A percentile compares a stretch with the other conserved stretches of the same genome.
phyloP scores from a whole-genome alignment of 106 monocot genomes.

The Narthecium ossifragum region DNA sequence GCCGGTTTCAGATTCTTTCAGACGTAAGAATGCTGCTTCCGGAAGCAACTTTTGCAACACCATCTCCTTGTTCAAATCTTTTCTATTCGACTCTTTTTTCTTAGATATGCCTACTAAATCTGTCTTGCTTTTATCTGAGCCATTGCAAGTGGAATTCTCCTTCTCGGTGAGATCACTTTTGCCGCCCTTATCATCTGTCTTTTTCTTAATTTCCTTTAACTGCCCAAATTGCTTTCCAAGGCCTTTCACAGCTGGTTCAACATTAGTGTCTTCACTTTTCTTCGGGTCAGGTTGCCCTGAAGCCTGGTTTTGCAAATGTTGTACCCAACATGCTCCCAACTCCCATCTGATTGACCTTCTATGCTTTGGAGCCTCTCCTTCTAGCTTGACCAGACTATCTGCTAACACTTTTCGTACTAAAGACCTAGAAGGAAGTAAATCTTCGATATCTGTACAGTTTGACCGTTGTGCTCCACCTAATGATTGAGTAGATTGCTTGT shows the following conservation, averaged over 20 bases:
- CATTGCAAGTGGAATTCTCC: slow-evolving; percentile 23
- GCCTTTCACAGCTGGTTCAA: slow-evolving; percentile 70
- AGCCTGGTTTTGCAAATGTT: slow-evolving; percentile 66
- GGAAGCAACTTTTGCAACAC: slow-evolving; percentile 55
- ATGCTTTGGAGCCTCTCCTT: slow-evolving; percentile 30
- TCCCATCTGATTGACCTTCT: slow-evolving; percentile 77
- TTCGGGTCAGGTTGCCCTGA: slow-evolving; percentile 52
- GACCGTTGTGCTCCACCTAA: slow-evolving; percentile 15
- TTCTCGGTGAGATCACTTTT: slow-evolving; percentile 24
- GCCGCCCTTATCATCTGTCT: slow-evolving; percentile 40
- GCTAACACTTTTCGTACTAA: slow-evolving; percentile 38
- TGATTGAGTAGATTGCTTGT: slow-evolving; percentile 34
- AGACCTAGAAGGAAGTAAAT: slow-evolving; percentile 18
- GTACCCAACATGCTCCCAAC: slow-evolving; percentile 95
- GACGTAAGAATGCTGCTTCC: slow-evolving; percentile 60
- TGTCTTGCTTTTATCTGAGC: slow-evolving; percentile 6
- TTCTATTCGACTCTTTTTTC: slow-evolving; percentile 17
- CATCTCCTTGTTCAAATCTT: slow-evolving; percentile 34
- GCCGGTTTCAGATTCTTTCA: slow-evolving; percentile 80
- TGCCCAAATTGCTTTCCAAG: slow-evolving; percentile 84
- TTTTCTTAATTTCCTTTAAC: slow-evolving; percentile 86
- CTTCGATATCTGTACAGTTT: slow-evolving; percentile 32
- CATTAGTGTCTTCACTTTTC: slow-evolving; percentile 56
- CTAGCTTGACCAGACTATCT: slow-evolving; percentile 49
- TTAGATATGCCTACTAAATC: slow-evolving; percentile 3